Evolutionary conservation across 345 rosid species (phyloP), one percentile per base, ranked within the genome.

Genomic region (Erysimum cheiranthoides): DNA sequence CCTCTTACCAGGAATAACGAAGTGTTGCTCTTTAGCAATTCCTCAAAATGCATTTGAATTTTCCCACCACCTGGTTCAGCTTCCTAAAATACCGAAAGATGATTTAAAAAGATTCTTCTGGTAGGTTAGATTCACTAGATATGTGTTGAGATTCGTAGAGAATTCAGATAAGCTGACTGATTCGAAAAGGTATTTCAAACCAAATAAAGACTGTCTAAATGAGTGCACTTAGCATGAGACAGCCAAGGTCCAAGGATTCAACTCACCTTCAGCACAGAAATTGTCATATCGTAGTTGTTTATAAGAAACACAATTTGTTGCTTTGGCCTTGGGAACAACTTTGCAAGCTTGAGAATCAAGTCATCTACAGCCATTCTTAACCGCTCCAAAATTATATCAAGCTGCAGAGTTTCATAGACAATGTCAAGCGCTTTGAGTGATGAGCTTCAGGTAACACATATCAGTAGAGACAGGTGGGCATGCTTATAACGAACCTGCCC

Each of bases 221-320:
- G 36, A 30, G 47, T 53, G 43, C 61, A 56, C 14, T 68, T 40
- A 45, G 45, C 21, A 64, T 27, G 50, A 63, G 51, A 47, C 36
- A 38, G 27, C 25, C 28, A 17, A 25, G 28, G 43, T 27, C 25
- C 28, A 17, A 25, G 21, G 43, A 67, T 16, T 21, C 47, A 68
- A 67, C 76, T 78, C 80, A 92, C 99, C 99, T 95, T 95, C 71
- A 95, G 82, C 7, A 92, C 97, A 28, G 98, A 83, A 70, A 95
- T 92, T 17, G 93, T 90, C 99, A 95, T 89, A 74, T 92, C 99
- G 27, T 92, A 90, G 82, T 95, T 95, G 85, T 95, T 95, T 47
- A 92, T 89, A 56, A 95, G 91, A 78, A 95, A 95, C 79, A 92
- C 97, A 59, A 80, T 89, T 71, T 89, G 96, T 30, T 69, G 89